A percentile compares a stretch with the other conserved stretches of the same genome.
phyloP scores from a whole-genome alignment of 257 asterid genomes.

The Solanum tarapatanum region DNA sequence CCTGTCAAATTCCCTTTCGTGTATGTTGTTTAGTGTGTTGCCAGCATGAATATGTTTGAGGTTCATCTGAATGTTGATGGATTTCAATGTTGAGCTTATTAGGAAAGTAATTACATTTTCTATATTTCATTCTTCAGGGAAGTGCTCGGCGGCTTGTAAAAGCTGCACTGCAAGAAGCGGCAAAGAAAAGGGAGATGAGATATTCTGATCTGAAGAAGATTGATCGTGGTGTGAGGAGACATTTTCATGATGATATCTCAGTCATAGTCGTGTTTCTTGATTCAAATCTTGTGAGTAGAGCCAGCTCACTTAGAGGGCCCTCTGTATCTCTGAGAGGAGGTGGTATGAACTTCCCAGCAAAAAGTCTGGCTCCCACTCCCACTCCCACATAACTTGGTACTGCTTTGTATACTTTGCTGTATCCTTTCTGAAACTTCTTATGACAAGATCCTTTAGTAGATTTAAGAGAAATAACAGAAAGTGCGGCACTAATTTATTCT shows the following conservation, averaged over 20 bases:
- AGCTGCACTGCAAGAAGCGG: conserved; percentile 42
- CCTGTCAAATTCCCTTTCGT: background rate
- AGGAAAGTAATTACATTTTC: background rate
- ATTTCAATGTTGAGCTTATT: background rate
- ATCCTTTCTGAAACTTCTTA: conserved; percentile 13
- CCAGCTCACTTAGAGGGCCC: conserved; percentile 27
- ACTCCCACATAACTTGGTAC: conserved; percentile 13
- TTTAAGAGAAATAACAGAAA: conserved; percentile 11
- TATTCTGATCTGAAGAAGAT: conserved; percentile 40
- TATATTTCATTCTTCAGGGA: conserved; percentile 17
- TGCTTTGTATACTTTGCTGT: conserved; percentile 24
- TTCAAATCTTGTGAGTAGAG: conserved; percentile 31
- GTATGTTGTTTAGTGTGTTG: background rate
- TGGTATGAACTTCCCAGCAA: conserved; percentile 20
- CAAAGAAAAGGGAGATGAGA: conserved; percentile 50
- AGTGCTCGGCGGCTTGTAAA: conserved; percentile 39
- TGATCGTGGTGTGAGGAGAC: conserved; percentile 37
- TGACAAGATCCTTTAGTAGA: conserved; percentile 6
- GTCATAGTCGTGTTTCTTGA: conserved; percentile 31
- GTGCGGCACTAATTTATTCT: conserved; percentile 25
- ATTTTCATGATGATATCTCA: conserved; percentile 40
- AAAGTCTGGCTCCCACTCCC: conserved; percentile 29
- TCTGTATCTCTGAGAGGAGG: conserved; percentile 28
- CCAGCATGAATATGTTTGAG: background rate
- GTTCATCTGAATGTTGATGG: background rate